These are phyloP conservation scores for Pestalotiopsis sp. DNA, from an alignment of 2,329 filamentous ascomycete species.

Conservation along the genomic window DNA sequence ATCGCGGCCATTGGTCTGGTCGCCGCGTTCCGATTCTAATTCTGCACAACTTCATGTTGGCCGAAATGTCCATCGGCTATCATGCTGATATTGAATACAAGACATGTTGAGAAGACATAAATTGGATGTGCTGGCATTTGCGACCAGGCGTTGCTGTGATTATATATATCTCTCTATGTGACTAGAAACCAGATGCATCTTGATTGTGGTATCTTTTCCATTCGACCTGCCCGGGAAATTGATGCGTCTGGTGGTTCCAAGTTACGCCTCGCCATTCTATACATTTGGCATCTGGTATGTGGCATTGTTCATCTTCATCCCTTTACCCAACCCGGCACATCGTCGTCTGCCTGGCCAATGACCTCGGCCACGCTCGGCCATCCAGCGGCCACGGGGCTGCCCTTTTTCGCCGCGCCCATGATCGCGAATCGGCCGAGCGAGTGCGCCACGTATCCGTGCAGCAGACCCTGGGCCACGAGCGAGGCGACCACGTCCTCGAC, in stretches of 20 bases:
- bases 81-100: constrained; percentile 7
- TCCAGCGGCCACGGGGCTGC: constrained; percentile 66
- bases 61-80: not conserved
- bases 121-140: not conserved
- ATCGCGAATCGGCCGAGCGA: constrained; percentile 78
- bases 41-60: not conserved
- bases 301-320: constrained; percentile 15
- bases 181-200: not conserved
- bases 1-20: not conserved
- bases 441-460: constrained; percentile 84
- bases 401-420: constrained; percentile 70
- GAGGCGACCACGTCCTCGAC: constrained; percentile 79
- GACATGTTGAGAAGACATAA: not conserved
- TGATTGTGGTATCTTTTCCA: not conserved
- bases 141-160: not conserved
- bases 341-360: constrained; percentile 59
- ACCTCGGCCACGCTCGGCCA: constrained; percentile 77
- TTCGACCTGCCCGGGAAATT: not conserved
- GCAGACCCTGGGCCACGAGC: constrained; percentile 76
- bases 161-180: not conserved
- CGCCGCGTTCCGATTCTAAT: not conserved
- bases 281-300: not conserved
- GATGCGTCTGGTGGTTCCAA: not conserved
- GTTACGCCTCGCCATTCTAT: not conserved
- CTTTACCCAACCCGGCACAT: constrained; percentile 77